A percentile compares a stretch with the other conserved stretches of the same genome.
phyloP scores from a whole-genome alignment of 1,284 basidiomycete genomes.

The Sphagnurus paluster region DNA sequence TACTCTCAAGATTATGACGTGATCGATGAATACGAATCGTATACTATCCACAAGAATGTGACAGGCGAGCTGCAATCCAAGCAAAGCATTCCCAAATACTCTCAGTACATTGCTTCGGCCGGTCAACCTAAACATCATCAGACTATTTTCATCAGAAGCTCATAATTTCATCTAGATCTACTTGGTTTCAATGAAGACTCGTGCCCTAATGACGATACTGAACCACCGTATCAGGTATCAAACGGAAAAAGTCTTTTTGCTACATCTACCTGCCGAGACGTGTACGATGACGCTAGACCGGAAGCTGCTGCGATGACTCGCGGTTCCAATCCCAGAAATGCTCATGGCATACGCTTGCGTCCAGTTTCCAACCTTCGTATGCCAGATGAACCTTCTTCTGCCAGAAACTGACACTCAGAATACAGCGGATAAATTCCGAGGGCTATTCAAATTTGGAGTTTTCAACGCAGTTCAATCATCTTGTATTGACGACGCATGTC shows the following conservation, averaged over 20 bases:
- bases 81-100: background rate
- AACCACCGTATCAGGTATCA: background rate
- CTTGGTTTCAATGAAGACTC: background rate
- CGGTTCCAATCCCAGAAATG: slow-evolving; percentile 36
- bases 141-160: background rate
- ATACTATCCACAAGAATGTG: background rate
- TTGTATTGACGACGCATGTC: slow-evolving; percentile 72
- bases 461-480: slow-evolving; percentile 91
- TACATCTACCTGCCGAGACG: too few species aligned
- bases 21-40: slow-evolving; percentile 21
- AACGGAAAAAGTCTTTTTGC: too few species aligned
- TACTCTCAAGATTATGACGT: slow-evolving; percentile 17
- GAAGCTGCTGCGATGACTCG: slow-evolving; percentile 2
- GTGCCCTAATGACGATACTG: background rate
- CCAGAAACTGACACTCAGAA: background rate
- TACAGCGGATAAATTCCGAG: slow-evolving; percentile 78
- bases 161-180: background rate
- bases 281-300: background rate
- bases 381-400: slow-evolving; percentile 22
- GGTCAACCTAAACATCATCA: background rate
- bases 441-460: slow-evolving; percentile 82
- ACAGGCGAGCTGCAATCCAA: slow-evolving; percentile 2
- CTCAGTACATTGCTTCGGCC: background rate
- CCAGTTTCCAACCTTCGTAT: slow-evolving; percentile 73
- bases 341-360: slow-evolving; percentile 52